Evolutionary conservation across 352 stramenopile genomes (phyloP).

Genomic region (Phytophthora ramorum): DNA sequence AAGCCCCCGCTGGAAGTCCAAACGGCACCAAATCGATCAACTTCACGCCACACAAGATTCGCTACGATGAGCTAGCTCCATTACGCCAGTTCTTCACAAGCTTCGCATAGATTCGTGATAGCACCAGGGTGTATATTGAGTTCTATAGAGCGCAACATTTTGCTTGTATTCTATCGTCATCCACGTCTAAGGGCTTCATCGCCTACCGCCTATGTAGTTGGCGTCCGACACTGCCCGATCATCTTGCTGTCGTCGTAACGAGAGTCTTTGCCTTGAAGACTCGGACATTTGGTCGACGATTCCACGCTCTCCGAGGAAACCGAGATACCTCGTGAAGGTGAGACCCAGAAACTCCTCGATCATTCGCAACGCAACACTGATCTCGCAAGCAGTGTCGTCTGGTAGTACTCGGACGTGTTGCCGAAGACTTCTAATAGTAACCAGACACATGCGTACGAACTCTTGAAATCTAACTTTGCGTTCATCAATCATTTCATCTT

Average conservation of each 20-base stretch:
- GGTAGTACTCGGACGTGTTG: slow-evolving; percentile 65
- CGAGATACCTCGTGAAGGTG: slow-evolving; percentile 69
- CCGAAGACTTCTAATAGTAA: slow-evolving; percentile 64
- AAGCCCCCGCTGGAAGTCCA: slow-evolving; percentile 10
- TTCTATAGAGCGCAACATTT: slow-evolving; percentile 30
- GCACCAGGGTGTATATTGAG: slow-evolving; percentile 13
- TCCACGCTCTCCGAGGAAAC: slow-evolving; percentile 72
- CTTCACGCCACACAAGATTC: slow-evolving; percentile 54
- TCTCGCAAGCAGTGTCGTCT: slow-evolving; percentile 58
- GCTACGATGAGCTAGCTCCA: slow-evolving; percentile 55
- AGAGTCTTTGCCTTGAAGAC: slow-evolving; percentile 16
- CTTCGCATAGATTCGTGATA: slow-evolving; percentile 25
- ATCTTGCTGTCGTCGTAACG: slow-evolving; percentile 16
- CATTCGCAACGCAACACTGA: slow-evolving; percentile 52
- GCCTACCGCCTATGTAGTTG: slow-evolving; percentile 4
- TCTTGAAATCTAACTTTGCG: slow-evolving; percentile 63
- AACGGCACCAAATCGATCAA: slow-evolving; percentile 39
- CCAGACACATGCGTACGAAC: slow-evolving; percentile 60
- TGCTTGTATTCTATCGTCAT: slow-evolving; percentile 30
- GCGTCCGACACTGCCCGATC: slow-evolving; percentile 21
- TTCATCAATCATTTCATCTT: slow-evolving; percentile 47
- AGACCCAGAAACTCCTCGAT: slow-evolving; percentile 80
- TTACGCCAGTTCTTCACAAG: slow-evolving; percentile 49
- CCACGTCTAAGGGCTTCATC: slow-evolving; percentile 16
- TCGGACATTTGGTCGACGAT: slow-evolving; percentile 45